Base-by-base conservation (phyloP, 495 filamentous ascomycete species). In the Penicillium bovifimosum region DNA sequence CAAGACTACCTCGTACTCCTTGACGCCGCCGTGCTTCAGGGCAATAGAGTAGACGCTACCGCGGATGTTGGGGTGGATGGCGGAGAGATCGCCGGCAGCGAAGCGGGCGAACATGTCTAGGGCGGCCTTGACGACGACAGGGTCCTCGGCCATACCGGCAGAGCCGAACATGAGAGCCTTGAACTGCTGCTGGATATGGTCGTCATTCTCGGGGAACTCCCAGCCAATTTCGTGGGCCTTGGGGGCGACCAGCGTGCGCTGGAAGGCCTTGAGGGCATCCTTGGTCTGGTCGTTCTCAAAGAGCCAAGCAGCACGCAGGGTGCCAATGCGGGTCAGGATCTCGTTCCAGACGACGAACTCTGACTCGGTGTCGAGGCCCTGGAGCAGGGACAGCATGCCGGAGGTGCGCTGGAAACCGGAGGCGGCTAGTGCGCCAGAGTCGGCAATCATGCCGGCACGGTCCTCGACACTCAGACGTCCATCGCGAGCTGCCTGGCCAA, bases 271-370 rank as follows among this genome's bases (percentile, higher is more conserved):
- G 17, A 98, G 78, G 6, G 86, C 88, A 53, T 88, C 83, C 44
- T 79, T 81, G 24, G 85, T 80, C 46, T 82, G 73, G 52, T 81
- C 59, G 57, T 91, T 84, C 70, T 96, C 91, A 60, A 96, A 98
- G 26, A 91, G 69, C 91, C 90, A 97, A 18, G 92, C 86, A 27
- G 76, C 76, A 53, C 90, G 87, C 31, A 96, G 79, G 16, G 81
- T 76, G 2, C 80, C 80, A 55, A 96, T 80, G 32, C 90, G 83
- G 11, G 83, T 76, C 32, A 90, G 78, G 48, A 97, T 86, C 73
- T 96, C 90, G 56, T 86, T 87, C 93, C 93, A 97, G 17, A 97
- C 93, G 27, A 96, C 85, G 56, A 90, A 97, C 58, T 93, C 88
- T 7, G 82, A 73, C 72, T 98, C 93, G 38, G 75, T 79, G 63